A percentile compares a stretch with the other conserved stretches of the same genome.
phyloP scores from a whole-genome alignment of 176 grass and related monocot species.

The Alopecurus myosuroides region DNA sequence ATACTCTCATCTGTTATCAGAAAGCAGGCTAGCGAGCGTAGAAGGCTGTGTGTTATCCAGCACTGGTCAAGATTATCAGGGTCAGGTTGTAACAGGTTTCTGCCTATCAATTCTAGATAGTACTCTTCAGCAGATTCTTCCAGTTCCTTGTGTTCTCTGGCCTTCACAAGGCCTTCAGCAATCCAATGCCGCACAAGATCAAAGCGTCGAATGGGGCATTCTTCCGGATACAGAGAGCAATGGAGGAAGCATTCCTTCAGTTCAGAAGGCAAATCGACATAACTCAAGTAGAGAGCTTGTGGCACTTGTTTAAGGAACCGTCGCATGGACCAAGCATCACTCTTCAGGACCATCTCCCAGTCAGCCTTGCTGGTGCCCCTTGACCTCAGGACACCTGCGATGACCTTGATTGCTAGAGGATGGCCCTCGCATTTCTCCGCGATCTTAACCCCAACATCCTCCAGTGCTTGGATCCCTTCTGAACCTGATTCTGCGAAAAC shows the following conservation, averaged over 20 bases:
- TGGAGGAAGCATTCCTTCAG: constrained; percentile 83
- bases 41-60: constrained; percentile 61
- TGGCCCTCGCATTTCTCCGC: constrained; percentile 60
- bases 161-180: constrained; percentile 63
- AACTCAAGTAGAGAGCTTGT: constrained; percentile 60
- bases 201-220: constrained; percentile 40
- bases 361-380: constrained; percentile 37
- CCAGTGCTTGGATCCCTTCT: constrained; percentile 30
- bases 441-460: constrained; percentile 61
- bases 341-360: constrained; percentile 59
- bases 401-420: constrained; percentile 66
- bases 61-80: constrained; percentile 43
- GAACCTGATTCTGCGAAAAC: constrained; percentile 21
- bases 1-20: constrained; percentile 65
- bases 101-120: constrained; percentile 52
- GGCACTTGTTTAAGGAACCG: constrained; percentile 48
- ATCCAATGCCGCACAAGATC: constrained; percentile 64
- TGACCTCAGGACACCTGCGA: constrained; percentile 56
- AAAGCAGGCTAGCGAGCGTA: constrained; percentile 44
- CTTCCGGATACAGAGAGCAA: constrained; percentile 65
- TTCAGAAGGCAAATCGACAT: constrained; percentile 61
- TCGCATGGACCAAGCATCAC: constrained; percentile 47
- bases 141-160: constrained; percentile 7
- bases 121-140: constrained; percentile 78
- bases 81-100: constrained; percentile 66